Evolutionary conservation across 2,329 filamentous ascomycete species (phyloP), one percentile per base, ranked within the genome.

Genomic region (Lasiodiplodia hormozganensis): DNA sequence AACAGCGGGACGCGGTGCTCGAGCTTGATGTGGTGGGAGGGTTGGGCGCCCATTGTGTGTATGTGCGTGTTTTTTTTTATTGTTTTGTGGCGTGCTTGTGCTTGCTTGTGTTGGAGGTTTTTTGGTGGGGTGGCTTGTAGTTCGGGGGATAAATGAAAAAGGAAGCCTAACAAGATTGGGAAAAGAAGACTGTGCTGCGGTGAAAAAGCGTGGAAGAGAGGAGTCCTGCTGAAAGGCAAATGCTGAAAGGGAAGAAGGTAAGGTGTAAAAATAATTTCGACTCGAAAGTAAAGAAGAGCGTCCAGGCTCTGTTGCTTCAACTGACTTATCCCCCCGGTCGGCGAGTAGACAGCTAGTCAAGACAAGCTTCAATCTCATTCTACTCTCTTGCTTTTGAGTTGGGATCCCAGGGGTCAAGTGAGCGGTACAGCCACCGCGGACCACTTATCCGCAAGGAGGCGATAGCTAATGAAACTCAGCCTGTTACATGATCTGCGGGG

Each of bases 401-500:
- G 18, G 18, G n/a, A 11, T 2, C 3, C 43, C 47, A 28, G 47
- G 60, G 47, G 25, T 43, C 5, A 25, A n/a, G n/a, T 34, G n/a
- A 28, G 18, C 16, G 18, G 21, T 49, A 28, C 23, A n/a, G 49
- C 18, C 40, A 14, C 40, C 58, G 58, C 25, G 58, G 40, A 62
- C 60, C 60, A 64, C 47, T 64, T 25, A 38, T 64, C 34, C 40
- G 58, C 6, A 8, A 16, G 40, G 40, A n/a, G 47, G 38, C 16
- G 43, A n/a, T 52, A 11, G 60, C 60, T 38, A 31, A 47, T 64
- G 60, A 64, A 64, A 64, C 60, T 14, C 7, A 6, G 31, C 4
- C 28, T 7, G 60, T 64, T 36, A 36, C 43, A 64, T 36, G 60
- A 64, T 64, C 51, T 64, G 60, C 60, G 60, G 43, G 60, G 43